Base-by-base conservation (phyloP, 352 stramenopile genomes). In the Halophytophthora batemanensis region DNA sequence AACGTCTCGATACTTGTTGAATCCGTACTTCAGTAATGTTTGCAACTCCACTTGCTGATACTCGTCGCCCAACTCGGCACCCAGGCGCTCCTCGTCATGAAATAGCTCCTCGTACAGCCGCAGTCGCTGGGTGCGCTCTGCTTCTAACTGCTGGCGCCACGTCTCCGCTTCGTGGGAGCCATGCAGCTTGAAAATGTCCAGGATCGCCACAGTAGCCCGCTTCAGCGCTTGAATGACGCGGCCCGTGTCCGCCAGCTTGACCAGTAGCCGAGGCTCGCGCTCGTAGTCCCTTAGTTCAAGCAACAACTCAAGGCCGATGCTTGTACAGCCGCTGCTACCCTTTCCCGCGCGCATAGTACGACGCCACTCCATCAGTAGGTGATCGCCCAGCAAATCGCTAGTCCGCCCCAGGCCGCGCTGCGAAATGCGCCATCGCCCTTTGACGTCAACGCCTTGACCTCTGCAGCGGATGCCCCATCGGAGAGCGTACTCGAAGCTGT, bases 21-120 rank as follows among this genome's bases (percentile, higher is more conserved):
- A n/a, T n/a, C 14, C 25, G 17, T n/a, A 18, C 41, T 49, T 52
- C 25, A 57, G 38, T 29, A 62, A 22, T 25, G 47, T 49, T 23
- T 57, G 17, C 21, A 61, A 35, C 41, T 56, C 54, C 31, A 46
- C 22, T 28, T 61, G 54, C 36, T 61, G 40, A 8, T 33, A 19
- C 7, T 51, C 46, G 39, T 50, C 47, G 33, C 46, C 54, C 34
- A 61, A 34, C 13, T 61, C 54, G 1, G 39, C 10, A 6, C 17
- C 6, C 18, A 56, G 23, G 7, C 22, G 33, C 18, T 37, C 22
- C n/a, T 42, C 17, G 42, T 56, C 31, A 6, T 8, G 15, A 14
- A 56, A 19, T 33, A 61, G 28, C 14, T 43, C 33, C 2, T 47
- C 33, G 34, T 41, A 61, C 6, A 15, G 13, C 17, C n/a, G 15